Base-by-base conservation (phyloP, 306 rosid genomes). In the Astragalus membranaceus region DNA sequence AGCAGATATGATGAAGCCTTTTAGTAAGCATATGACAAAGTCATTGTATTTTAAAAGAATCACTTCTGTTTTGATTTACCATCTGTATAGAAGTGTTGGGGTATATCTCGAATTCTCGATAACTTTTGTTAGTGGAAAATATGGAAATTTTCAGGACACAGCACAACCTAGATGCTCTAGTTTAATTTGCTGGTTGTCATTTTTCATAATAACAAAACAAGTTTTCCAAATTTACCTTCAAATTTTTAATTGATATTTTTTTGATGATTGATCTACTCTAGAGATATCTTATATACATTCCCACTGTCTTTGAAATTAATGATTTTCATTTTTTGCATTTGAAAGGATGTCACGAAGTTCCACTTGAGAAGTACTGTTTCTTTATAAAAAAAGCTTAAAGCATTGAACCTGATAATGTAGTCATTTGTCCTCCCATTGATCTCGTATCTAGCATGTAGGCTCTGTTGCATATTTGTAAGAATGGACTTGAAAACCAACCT, bases 331-430 rank as follows among this genome's bases (percentile, higher is more conserved):
- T 3, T 32, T 72, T 33, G 8, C 33, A 26, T 56, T 79, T 62
- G 67, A n/a, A 52, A 60, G 48, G 58, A 16, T 61, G 65, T 15
- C 30, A 68, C 76, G 16, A 20, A 10, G 20, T 52, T 60, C 15
- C 44, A 67, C 54, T 60, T 63, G 33, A 60, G 23, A 74, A 74
- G 13, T 56, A 54, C 20, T 9, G 3, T n/a, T 52, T 64, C 6
- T 55, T 46, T 72, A 23, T 14, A 64, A 26, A 12, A 26, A 26
- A 57, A 32, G 64, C 52, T 41, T 63, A 52, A 58, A 33, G 37
- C 60, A 47, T 55, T 64, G 30, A 65, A 39, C 70, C 49, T 72
- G 57, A 72, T 64, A 42, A 49, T 65, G 14, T 20, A 20, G 51
- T 55, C 36, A 32, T 41, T 62, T 62, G 67, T 54, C 74, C 47